Percentiles rank a stretch among this genome's conserved stretches.
phyloP scores from a whole-genome alignment of 495 filamentous ascomycete species.

The Aspergillus sclerotioniger region DNA sequence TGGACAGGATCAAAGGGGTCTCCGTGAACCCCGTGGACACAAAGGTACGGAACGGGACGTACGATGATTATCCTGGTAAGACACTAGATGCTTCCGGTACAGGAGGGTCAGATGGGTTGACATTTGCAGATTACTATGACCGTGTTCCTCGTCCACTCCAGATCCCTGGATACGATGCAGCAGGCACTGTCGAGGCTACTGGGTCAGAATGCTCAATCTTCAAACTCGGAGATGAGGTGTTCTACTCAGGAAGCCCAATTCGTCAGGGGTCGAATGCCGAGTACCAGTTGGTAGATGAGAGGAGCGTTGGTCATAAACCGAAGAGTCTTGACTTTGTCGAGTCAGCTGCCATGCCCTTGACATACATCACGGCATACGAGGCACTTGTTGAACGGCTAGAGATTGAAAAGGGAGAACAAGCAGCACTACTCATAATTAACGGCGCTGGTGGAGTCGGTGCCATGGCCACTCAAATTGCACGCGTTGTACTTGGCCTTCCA shows the following conservation, averaged over 20 bases:
- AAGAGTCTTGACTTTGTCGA: conserved; percentile 24
- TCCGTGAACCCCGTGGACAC: conserved; percentile 35
- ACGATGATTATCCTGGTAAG: conserved; percentile 32
- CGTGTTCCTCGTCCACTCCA: conserved; percentile 23
- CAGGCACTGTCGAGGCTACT: conserved; percentile 26
- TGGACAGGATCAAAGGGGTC: neutral
- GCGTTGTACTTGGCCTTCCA: conserved; percentile 23
- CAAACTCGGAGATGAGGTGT: conserved; percentile 32
- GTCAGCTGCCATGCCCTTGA: conserved; percentile 33
- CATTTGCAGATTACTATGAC: conserved; percentile 27
- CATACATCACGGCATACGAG: conserved; percentile 35
- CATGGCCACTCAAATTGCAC: conserved; percentile 17
- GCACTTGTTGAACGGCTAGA: conserved; percentile 35
- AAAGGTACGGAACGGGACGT: conserved; percentile 30
- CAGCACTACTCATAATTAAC: conserved; percentile 28
- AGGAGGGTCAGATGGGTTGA: neutral
- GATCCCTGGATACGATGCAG: conserved; percentile 32
- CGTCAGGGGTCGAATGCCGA: conserved; percentile 19
- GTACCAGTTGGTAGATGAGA: conserved; percentile 2
- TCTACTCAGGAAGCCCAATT: conserved; percentile 29
- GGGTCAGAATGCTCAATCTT: conserved; percentile 24
- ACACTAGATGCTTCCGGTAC: no score
- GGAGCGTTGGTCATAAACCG: conserved; percentile 21
- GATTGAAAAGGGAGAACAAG: conserved; percentile 28
- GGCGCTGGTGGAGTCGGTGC: conserved; percentile 16